Evolutionary conservation across 768 basidiomycete species (phyloP), one percentile per base, ranked within the genome.

Genomic region (Exsudoporus frostii): DNA sequence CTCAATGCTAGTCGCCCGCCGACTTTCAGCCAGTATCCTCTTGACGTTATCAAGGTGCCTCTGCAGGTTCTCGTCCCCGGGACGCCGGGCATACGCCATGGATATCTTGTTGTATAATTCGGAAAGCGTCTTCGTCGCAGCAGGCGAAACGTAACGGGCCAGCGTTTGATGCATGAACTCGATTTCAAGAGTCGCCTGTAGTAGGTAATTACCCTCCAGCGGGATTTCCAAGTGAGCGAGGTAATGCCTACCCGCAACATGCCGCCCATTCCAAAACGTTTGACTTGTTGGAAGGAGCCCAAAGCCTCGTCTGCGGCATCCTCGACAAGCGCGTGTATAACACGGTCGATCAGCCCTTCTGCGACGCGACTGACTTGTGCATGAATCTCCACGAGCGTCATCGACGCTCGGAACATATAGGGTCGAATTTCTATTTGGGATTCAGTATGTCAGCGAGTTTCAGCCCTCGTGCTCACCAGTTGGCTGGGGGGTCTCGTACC

Each of bases 91-190:
- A 72, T 98, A 98, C 17, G 92, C 88, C 70, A 92, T 85, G 13
- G 94, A 96, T 59, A 99, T 98, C 62, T 87, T 91, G 67, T 87
- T 90, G 74, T 98, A 99, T 48, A 98, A 78, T 53, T 96, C 90
- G 29, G 92, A 88, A 25, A 99, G 81, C 45, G 85, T 91, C 65
- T 85, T 84, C 33, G 89, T 88, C 14, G 96, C 92, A 7, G 78
- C 65, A 1, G 85, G 76, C 15, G 90, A 88, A 49, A 98, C 89
- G 67, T 96, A 95, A 60, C 90, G 86, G 29, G 86, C 84, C 38
- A 99, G 76, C 7, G 91, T 93, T 74, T 98, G 97, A 70, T 99
- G 96, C 78, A 98, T 86, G 75, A 98, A 98, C 73, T 98, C 97
- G 60, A 98, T 97, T 71, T 98, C 96, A 25, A 99, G 85, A 5